Base-by-base conservation (phyloP, 1,284 basidiomycete species). In the Naganishia sp. region DNA sequence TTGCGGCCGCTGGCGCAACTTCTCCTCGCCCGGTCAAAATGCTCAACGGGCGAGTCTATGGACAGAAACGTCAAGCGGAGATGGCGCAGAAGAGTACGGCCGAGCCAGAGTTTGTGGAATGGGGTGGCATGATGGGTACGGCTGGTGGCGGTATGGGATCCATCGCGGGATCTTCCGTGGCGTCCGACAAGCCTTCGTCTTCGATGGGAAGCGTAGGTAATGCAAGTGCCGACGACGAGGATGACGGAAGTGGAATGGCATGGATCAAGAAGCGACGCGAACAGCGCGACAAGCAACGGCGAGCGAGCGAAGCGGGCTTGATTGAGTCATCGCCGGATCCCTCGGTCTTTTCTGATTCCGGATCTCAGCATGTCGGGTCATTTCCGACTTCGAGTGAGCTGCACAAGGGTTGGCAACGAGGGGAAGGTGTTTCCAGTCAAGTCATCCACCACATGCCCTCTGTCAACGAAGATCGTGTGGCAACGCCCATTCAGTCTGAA, bases 21-120 rank as follows among this genome's bases (percentile, higher is more conserved):
- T 55, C 52, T 61, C 51, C 60, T 23, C 65, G 64, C 11, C 65
- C 72, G 2, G 76, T 77, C 43, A 71, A 69, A 63, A 76, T 80
- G 74, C 73, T 80, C 56, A 80, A 80, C 68, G 79, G 79, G 0
- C 68, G 79, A 21, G 76, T 80, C 3, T 80, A 80, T 63, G 79
- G 79, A 15, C 70, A 72, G 9, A 73, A 77, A 10, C 72, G 77
- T 3, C 75, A 74, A 6, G 74, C 72, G 46, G 74, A 76, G 60
- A 72, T 74, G 17, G 74, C 75, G 2, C 69, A 51, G 72, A 74
- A 61, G 70, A 70, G 50, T 41, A 66, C 66, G 25, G 66, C 67
- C 32, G 79, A 80, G 67, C 79, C 79, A 15, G 75, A 72, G 13
- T 80, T 80, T 61, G 74, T 77, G 43, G 78, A 80, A 65, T 80